Base-by-base conservation (phyloP, 257 asterid species). In the Voacanga thouarsii region DNA sequence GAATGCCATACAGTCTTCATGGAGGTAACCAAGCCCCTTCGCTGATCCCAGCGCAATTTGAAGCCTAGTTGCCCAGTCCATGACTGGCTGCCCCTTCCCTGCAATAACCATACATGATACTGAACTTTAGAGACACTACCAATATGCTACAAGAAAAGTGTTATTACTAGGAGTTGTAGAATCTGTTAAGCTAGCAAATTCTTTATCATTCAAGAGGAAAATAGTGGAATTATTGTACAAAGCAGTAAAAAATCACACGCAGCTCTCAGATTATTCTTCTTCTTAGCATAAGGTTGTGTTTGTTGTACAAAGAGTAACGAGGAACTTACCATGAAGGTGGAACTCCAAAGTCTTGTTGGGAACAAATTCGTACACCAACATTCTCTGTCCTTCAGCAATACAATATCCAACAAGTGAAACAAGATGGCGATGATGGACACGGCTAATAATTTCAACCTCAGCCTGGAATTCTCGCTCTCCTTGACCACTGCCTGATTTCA, bases 391-490 rank as follows among this genome's bases (percentile, higher is more conserved):
- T 3, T 82, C 84, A 21, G 89, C 86, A 79, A 94, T 94, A 86
- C 96, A 94, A 80, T 92, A 94, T 14, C 99, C 99, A 33, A 94
- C 97, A 45, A 94, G 97, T 33, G 97, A 91, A 21, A 94, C 99
- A 24, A 94, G 97, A 77, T 94, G 97, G 18, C 97, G 96, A 80
- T 94, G 99, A 77, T 94, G 99, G 64, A 92, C 97, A 15, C 99
- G 96, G 81, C 97, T 94, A 81, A 94, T 94, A 80, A 92, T 94
- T 47, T 92, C 99, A 7, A 94, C 99, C 89, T 94, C 99, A 18
- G 97, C 99, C 77, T 91, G 97, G 77, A 94, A 94, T 70, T 94
- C 99, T 11, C 99, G 79, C 74, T 94, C 99, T 2, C 99, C 98
- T 74, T 94, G 99, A 7, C 99, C 99, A 56, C 99, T 92, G 18